Base-by-base conservation (phyloP, 2,329 filamentous ascomycete species). In the Xylaria sp. region DNA sequence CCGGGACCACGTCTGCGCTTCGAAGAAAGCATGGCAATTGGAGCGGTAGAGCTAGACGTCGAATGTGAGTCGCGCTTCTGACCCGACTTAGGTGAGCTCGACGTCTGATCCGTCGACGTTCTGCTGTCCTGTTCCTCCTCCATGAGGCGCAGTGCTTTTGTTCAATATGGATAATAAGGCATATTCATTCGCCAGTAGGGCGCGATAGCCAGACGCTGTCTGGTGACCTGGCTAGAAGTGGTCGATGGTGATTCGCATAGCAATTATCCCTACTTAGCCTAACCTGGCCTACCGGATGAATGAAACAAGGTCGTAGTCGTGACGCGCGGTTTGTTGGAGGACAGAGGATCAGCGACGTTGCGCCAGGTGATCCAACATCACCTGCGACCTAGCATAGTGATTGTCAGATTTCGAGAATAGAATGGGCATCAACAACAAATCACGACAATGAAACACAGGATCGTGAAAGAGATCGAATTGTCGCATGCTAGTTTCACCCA, bases 1-100 rank as follows among this genome's bases (percentile, higher is more conserved):
- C 83, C 83, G 3, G 82, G 67, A 1, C 82, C 83, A 52, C 83
- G 77, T 52, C 79, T 76, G 13, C 82, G 75, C 68, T 84, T 85
- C 2, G 80, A 79, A 18, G 73, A 68, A 57, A 75, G 71, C 2
- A 67, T 52, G 59, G 69, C 64, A 23, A 68, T 58, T n/a, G 65
- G 61, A 37, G 68, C 57, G 13, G 54, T 34, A 10, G 63, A 52
- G 56, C 57, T 58, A 37, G 68, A 62, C 37, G 65, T 48, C 1
- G 62, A 64, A 48, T 67, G 67, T 18, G 64, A 63, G 44, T 71
- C 66, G 58, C 71, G 63, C 60, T 67, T 67, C 58, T 68, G 63
- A 35, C 57, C 57, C 18, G 66, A 63, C 52, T 60, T 67, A 49
- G 66, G 66, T 34, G 67, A 66, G 34, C 62, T 60, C 44, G 68